Base-by-base conservation (phyloP, 306 rosid genomes). In the Fragaria nilgerrensis region DNA sequence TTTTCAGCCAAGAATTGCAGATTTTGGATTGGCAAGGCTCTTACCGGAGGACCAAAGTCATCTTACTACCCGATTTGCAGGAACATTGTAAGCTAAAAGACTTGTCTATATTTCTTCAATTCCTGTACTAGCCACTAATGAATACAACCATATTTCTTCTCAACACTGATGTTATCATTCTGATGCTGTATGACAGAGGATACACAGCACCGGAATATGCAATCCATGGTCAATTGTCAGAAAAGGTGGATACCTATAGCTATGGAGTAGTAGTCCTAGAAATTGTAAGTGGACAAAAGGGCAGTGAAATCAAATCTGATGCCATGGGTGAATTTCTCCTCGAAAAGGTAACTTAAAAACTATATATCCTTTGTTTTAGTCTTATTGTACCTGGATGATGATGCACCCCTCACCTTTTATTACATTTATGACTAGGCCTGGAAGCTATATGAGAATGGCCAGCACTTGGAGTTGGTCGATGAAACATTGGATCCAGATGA, bases 121-220 rank as follows among this genome's bases (percentile, higher is more conserved):
- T 70, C 74, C 7, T 11, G 27, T 23, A 15, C 9, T 16, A 6
- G 27, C 37, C 7, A 10, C 39, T 29, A 29, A 61, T n/a, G 9
- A 7, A 11, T 56, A n/a, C 25, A 9, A 56, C 63, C 29, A 56
- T 56, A 29, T 29, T 29, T 29, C 32, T 29, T 29, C 32, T 29
- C 32, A 29, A 29, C 32, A 29, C 32, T 29, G 32, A 29, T 29
- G 32, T 29, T 29, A 29, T 29, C 32, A 29, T 32, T 34, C 19
- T 27, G 32, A 50, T 19, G 19, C 32, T 72, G 64, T 49, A 62
- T 34, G 75, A 4, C 43, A 89, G 92, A 81, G 96, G 94, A 72
- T 91, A 89, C 77, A 87, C 86, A 20, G 94, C 96, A 65, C 92
- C 96, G 2, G 96, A 91, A 65, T 91, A 89, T 80, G 92, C 96